Percentiles rank a stretch among this genome's conserved stretches.
Evolutionary conservation across 2,329 filamentous ascomycete genomes (phyloP).

Genomic region (Bipolaris zeicola): DNA sequence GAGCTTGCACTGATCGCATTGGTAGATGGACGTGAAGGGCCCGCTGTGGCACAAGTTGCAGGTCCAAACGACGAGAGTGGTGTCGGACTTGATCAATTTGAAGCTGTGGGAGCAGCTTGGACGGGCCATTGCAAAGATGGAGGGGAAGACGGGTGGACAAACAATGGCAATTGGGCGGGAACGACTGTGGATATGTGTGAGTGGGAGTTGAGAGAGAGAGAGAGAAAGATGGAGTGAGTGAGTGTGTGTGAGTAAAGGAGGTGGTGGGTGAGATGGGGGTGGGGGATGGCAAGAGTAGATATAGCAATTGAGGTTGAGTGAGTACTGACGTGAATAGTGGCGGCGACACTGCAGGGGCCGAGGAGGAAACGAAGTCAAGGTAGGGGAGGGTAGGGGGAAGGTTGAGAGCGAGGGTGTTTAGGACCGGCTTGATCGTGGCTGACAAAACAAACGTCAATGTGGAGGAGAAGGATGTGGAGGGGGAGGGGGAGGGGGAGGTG

Average conservation of each 20-base stretch:
- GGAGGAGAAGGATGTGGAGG: constrained; percentile 20
- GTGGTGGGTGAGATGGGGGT: too few relatives aligned
- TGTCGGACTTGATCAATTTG: constrained; percentile 59
- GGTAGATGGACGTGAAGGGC: constrained; percentile 58
- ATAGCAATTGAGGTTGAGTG: constrained; percentile 27
- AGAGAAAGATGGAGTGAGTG: constrained; percentile 4
- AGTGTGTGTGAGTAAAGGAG: constrained; percentile 13
- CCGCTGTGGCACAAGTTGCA: constrained; percentile 59
- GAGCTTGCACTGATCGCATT: constrained; percentile 58
- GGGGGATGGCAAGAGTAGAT: constrained; percentile 28
- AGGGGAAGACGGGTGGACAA: not conserved
- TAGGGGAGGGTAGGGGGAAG: constrained; percentile 25
- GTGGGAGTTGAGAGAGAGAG: not conserved
- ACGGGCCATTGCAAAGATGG: constrained; percentile 51
- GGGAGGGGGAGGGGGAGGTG: not conserved
- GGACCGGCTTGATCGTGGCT: constrained; percentile 40
- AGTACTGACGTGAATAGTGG: constrained; percentile 29
- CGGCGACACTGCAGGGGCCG: constrained; percentile 26
- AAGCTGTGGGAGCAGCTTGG: constrained; percentile 56
- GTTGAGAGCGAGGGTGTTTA: constrained; percentile 31
- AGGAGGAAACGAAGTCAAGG: constrained; percentile 7
- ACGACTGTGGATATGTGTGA: constrained; percentile 32
- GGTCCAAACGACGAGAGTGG: constrained; percentile 58
- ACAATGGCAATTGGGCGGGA: constrained; percentile 8
- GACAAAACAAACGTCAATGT: constrained; percentile 43